A percentile compares a stretch with the other conserved stretches of the same genome.
phyloP scores from a whole-genome alignment of 192 early-diverging fungal genomes.

The Umbelopsis ramanniana region DNA sequence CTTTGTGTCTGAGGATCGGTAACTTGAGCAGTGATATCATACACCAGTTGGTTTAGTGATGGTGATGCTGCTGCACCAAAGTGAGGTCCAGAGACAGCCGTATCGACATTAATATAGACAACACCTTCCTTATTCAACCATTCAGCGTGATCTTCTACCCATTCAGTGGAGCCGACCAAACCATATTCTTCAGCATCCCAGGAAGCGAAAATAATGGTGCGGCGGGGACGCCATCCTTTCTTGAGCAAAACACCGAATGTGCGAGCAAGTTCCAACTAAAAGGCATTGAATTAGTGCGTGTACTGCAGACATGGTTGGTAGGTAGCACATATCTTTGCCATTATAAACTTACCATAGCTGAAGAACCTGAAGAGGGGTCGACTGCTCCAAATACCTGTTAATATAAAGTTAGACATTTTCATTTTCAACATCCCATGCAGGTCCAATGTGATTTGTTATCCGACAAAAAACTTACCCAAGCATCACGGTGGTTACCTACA shows the following conservation, averaged over 20 bases:
- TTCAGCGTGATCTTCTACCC: conserved; percentile 69
- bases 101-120: conserved; percentile 67
- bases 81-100: conserved; percentile 52
- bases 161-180: conserved; percentile 70
- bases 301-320: not conserved
- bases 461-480: conserved; percentile 48
- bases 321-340: not conserved
- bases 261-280: conserved; percentile 55
- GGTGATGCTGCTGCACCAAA: conserved; percentile 62
- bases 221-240: conserved; percentile 66
- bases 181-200: conserved; percentile 78
- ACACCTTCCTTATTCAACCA: conserved; percentile 59
- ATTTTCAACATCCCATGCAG: not conserved
- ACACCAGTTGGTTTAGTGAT: conserved; percentile 51
- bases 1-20: conserved; percentile 49
- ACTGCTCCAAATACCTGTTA: conserved; percentile 58
- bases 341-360: conserved; percentile 44
- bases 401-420: not conserved
- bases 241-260: conserved; percentile 59
- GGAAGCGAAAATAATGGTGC: conserved; percentile 67
- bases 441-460: not conserved
- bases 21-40: conserved; percentile 54
- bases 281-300: not conserved
- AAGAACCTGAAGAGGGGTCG: conserved; percentile 67
- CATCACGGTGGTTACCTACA: conserved; percentile 68